Evolutionary conservation across 495 filamentous ascomycete species (phyloP), one percentile per base, ranked within the genome.

Genomic region (Durotheca rogersii): DNA sequence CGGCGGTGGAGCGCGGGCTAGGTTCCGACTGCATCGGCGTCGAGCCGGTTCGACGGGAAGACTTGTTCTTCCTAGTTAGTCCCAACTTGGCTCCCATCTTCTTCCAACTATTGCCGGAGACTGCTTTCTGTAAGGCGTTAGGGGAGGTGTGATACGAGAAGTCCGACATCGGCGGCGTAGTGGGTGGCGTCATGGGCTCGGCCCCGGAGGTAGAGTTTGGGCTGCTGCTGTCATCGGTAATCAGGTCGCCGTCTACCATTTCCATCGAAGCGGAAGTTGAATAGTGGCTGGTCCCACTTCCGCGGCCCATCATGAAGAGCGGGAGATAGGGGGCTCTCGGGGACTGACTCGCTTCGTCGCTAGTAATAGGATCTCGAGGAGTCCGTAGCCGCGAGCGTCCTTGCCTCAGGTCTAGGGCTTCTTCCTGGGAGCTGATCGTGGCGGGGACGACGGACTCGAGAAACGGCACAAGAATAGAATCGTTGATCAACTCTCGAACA

Each of bases 401-500:
- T 20, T 72, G 62, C 48, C 72, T 66, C 39, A 41, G 14, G 32
- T 74, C 65, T 19, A 65, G 69, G 58, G 69, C 23, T 39, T 66
- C 53, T 32, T 71, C 55, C 39, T 64, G 33, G 12, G 65, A 43
- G 21, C 71, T 64, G 14, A 66, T 51, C 16, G 65, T 56, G 40
- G 71, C 54, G 21, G 71, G 64, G 29, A 72, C 56, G 43, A 78
- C 70, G 4, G 76, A 79, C 58, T 88, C 89, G 14, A 93, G 72
- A 65, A 93, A 94, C 0, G 89, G 86, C 0, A 88, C 84, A 21
- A 93, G 74, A 2, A 97, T 89, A 2, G 89, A 95, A 59, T 96
- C 93, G 61, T 96, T 91, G 89, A 99, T 97, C 50, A 99, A 72
- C 48, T 97, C 92, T 65, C 90, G 89, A 11, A 95, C 86, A 41